phyloP scores from a whole-genome alignment of 2,329 filamentous ascomycete species.

The Aureobasidium musti region DNA sequence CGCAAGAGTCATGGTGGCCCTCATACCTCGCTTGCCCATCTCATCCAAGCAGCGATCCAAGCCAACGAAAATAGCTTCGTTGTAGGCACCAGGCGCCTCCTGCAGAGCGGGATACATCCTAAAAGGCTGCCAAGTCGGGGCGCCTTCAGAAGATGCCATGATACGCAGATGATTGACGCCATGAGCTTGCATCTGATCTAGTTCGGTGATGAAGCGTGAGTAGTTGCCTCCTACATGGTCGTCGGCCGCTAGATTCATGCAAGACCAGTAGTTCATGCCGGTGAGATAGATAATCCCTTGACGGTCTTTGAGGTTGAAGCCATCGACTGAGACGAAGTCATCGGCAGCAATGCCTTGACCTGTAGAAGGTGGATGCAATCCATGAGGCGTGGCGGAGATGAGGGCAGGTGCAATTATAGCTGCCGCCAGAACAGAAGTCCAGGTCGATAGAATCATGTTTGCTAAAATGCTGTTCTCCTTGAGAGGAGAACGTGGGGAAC shows the following conservation, averaged over 20 bases:
- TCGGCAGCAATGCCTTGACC: constrained; percentile 33
- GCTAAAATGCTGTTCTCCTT: neutral
- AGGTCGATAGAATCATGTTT: neutral
- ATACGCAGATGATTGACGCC: constrained; percentile 47
- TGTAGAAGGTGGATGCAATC: neutral
- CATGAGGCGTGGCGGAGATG: constrained; percentile 14
- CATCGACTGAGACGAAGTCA: constrained; percentile 44
- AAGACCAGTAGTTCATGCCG: constrained; percentile 47
- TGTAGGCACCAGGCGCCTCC: constrained; percentile 44
- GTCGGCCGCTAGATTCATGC: constrained; percentile 45
- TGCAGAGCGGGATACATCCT: constrained; percentile 45
- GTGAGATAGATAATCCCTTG: constrained; percentile 45
- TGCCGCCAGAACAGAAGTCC: neutral
- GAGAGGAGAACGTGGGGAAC: neutral
- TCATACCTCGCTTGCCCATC: constrained; percentile 45
- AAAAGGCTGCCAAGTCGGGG: constrained; percentile 45
- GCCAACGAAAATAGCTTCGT: constrained; percentile 44
- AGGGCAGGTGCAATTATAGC: neutral
- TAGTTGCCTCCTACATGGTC: constrained; percentile 43
- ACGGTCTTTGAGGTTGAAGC: constrained; percentile 40
- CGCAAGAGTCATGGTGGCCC: constrained; percentile 46
- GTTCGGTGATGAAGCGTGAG: constrained; percentile 43
- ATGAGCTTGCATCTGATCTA: constrained; percentile 46
- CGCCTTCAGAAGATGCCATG: constrained; percentile 46
- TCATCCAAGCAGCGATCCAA: constrained; percentile 46